These are phyloP conservation scores for Fistulinella staudtii DNA, from an alignment of 1,284 basidiomycete genomes.

Conservation along the genomic window DNA sequence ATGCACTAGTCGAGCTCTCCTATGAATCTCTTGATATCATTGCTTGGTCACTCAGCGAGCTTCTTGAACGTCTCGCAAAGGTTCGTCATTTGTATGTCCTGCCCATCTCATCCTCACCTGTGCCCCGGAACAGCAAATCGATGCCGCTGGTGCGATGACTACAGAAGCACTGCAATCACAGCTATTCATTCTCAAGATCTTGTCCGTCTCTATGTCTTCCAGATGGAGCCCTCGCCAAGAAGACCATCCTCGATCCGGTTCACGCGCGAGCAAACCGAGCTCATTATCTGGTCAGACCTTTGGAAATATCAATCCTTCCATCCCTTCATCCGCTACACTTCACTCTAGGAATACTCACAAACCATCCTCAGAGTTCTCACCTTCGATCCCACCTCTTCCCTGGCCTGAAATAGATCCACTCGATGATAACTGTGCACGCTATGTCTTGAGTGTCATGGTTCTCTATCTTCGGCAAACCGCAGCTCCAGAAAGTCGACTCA, in stretches of 20 bases:
- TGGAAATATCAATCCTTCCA: constrained; percentile 12
- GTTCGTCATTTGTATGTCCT: constrained; percentile 40
- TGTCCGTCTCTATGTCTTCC: constrained; percentile 74
- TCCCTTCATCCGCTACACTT: constrained; percentile 19
- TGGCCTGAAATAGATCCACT: constrained; percentile 74
- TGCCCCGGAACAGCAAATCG: constrained; percentile 45
- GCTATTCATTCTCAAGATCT: constrained; percentile 82
- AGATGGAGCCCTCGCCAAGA: constrained; percentile 56
- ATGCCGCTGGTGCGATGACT: constrained; percentile 48
- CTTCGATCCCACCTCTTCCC: constrained; percentile 36
- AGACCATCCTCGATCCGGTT: constrained; percentile 38
- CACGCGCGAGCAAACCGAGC: constrained; percentile 39
- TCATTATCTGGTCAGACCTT: constrained; percentile 19
- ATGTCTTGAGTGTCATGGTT: constrained; percentile 80
- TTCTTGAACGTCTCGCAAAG: constrained; percentile 74
- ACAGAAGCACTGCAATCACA: constrained; percentile 85
- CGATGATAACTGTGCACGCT: constrained; percentile 84
- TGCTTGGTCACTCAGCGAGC: constrained; percentile 69
- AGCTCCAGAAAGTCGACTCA: constrained; percentile 52
- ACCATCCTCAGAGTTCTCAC: constrained; percentile 37
- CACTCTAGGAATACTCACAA: constrained; percentile 34
- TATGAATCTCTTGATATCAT: constrained; percentile 75
- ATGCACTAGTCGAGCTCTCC: constrained; percentile 76
- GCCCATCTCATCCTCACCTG: constrained; percentile 9
- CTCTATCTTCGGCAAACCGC: constrained; percentile 76